Conservation (phyloP, 2,329 filamentous ascomycete species). For the Verticillium tricorpus region DNA sequence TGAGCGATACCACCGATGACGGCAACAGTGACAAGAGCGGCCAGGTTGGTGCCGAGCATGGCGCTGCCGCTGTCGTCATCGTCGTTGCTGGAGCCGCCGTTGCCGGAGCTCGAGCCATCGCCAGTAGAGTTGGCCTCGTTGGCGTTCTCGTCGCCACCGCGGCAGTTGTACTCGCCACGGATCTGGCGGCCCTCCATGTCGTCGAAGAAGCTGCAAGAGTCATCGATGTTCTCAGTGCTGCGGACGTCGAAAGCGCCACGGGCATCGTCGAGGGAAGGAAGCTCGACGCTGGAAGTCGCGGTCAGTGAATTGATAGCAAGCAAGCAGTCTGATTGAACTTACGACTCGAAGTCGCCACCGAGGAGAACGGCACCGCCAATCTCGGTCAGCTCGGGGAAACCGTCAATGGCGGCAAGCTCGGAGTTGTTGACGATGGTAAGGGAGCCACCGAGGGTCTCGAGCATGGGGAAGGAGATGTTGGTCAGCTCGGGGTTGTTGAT, state of each 20-base stretch:
- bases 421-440: slow-evolving; percentile 92
- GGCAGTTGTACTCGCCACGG: slow-evolving; percentile 47
- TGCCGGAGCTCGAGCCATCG: slow-evolving; percentile 20
- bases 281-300: slow-evolving; percentile 52
- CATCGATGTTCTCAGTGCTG: slow-evolving; percentile 56
- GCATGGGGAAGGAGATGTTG: slow-evolving; percentile 71
- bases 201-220: slow-evolving; percentile 52
- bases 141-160: slow-evolving; percentile 45
- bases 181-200: slow-evolving; percentile 33
- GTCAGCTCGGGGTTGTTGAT: slow-evolving; percentile 56
- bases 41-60: slow-evolving; percentile 40
- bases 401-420: slow-evolving; percentile 57
- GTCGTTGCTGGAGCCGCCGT: slow-evolving; percentile 18
- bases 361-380: slow-evolving; percentile 81
- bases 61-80: slow-evolving; percentile 38
- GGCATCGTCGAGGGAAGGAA: slow-evolving; percentile 65
- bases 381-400: slow-evolving; percentile 63
- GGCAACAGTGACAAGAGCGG: slow-evolving; percentile 41
- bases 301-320: slow-evolving; percentile 22
- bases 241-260: slow-evolving; percentile 68
- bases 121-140: slow-evolving; percentile 34
- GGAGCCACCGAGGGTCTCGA: slow-evolving; percentile 70
- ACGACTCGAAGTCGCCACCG: slow-evolving; percentile 71
- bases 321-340: neutral
- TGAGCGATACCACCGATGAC: slow-evolving; percentile 43